Evolutionary conservation across 331 rosid species (phyloP), one percentile per base, ranked within the genome.

Genomic region (Arachis monticola): DNA sequence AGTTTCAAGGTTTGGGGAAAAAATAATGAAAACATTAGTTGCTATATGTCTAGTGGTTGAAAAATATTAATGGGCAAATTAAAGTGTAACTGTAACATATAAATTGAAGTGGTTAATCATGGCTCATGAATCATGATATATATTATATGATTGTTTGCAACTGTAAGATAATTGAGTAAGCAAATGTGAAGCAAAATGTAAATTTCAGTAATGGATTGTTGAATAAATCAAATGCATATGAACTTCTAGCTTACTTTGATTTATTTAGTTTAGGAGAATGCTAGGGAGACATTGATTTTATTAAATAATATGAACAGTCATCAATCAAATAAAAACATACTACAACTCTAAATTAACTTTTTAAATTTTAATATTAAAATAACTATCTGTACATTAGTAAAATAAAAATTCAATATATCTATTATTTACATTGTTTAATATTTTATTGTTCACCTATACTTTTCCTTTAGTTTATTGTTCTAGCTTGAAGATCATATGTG

Each of bases 91-190:
- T 77, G 70, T 75, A 58, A 46, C 53, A 75, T 65, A 59, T 61
- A 27, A 50, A 41, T 77, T 68, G 69, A 59, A 14, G 46, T 30
- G 53, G 45, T 53, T 61, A 17, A 30, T 11, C 17, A 44, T 57
- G 45, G 77, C 73, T 38, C 42, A 59, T 22, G 45, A 35, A 35
- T 35, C 40, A 35, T 35, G 4, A 35, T 32, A 32, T 22, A 22
- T 32, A 32, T 2, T 76, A 57, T 57, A 32, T 41, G 61, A 71
- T 44, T 68, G 67, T 69, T 72, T 60, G 82, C 73, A 82, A 73
- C 57, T 77, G 85, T 82, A 8, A 71, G 38, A 60, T 80, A 41
- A 27, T 8, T 60, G 63, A 50, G 48, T 67, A 10, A 53, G 59
- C 27, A n/a, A n/a, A 27, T 30, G 14, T 72, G 60, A 61, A 46